Conservation (phyloP, 768 basidiomycete species). For the Naganishia onofrii region DNA sequence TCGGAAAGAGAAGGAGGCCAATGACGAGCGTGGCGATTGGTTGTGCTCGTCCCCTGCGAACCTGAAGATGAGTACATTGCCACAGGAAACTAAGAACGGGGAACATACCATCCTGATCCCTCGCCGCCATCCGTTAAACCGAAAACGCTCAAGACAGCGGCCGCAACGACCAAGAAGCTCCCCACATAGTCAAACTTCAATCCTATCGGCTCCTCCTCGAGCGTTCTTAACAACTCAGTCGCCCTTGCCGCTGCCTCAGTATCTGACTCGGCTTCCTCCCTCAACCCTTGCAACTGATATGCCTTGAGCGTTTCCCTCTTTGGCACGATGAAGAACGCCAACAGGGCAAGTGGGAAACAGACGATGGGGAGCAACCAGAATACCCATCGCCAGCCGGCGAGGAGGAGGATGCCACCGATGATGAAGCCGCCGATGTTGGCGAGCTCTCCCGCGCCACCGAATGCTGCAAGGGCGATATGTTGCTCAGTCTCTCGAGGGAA, state of each 20-base stretch:
- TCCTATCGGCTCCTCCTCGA: constrained; percentile 20
- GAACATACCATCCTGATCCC: constrained; percentile 26
- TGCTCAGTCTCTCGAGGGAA: constrained; percentile 31
- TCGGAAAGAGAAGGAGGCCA: constrained; percentile 28
- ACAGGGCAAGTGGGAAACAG: constrained; percentile 28
- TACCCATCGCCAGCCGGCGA: constrained; percentile 34
- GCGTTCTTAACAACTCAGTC: constrained; percentile 13
- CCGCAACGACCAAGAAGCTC: constrained; percentile 29
- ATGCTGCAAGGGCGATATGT: constrained; percentile 28
- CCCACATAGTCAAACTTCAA: constrained; percentile 26
- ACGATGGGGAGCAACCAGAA: constrained; percentile 33
- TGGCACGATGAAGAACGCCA: constrained; percentile 32
- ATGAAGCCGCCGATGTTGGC: constrained; percentile 36
- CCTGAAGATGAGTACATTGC: not conserved
- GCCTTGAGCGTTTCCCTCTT: constrained; percentile 19
- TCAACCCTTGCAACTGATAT: constrained; percentile 25
- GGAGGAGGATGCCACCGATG: constrained; percentile 34
- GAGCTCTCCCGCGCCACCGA: constrained; percentile 31
- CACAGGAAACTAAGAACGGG: not conserved
- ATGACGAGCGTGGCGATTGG: constrained; percentile 29
- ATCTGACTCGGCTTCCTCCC: constrained; percentile 2
- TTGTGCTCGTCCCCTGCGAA: constrained; percentile 27
- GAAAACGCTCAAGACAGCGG: constrained; percentile 20
- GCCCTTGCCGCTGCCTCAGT: constrained; percentile 20
- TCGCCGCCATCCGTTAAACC: constrained; percentile 31